phyloP scores from a whole-genome alignment of 1,284 basidiomycete genomes.

The Clitocybe nebularis region DNA sequence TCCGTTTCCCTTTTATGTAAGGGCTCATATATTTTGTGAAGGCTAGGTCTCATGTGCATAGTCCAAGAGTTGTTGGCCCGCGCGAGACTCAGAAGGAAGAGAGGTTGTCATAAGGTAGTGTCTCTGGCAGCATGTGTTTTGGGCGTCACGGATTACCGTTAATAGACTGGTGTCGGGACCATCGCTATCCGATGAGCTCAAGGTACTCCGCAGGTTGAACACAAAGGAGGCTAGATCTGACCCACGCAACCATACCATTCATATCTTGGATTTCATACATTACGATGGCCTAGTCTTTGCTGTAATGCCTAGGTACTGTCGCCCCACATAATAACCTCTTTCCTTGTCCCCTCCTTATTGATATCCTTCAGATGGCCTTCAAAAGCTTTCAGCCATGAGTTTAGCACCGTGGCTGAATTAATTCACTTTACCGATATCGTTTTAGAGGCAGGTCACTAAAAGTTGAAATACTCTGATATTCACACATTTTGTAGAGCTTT shows the following conservation, averaged over 20 bases:
- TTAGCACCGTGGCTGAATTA: slow-evolving; percentile 2
- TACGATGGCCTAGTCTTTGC: slow-evolving; percentile 14
- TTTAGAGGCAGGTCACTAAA: slow-evolving; percentile 1
- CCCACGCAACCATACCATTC: slow-evolving; percentile 16
- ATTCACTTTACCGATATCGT: background rate
- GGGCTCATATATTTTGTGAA: background rate
- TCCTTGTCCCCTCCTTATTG: background rate
- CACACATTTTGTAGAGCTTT: slow-evolving; percentile 5
- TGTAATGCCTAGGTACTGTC: slow-evolving; percentile 17
- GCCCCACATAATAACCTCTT: background rate
- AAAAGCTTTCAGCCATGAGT: slow-evolving; percentile 7
- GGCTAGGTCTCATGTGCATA: background rate
- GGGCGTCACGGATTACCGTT: background rate
- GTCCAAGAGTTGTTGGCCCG: slow-evolving; percentile 3
- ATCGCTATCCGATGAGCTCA: slow-evolving; percentile 10
- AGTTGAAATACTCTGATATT: background rate
- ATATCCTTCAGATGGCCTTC: background rate
- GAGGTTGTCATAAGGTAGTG: slow-evolving; percentile 15
- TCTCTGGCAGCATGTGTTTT: background rate
- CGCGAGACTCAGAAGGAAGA: slow-evolving; percentile 10
- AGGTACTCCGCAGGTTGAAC: slow-evolving; percentile 11
- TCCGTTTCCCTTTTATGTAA: slow-evolving; percentile 4
- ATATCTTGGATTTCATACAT: slow-evolving; percentile 9
- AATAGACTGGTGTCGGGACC: slow-evolving; percentile 7
- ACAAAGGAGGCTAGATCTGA: slow-evolving; percentile 8